Base-by-base conservation (phyloP, 2,329 filamentous ascomycete species). In the Aschersonia sp. region DNA sequence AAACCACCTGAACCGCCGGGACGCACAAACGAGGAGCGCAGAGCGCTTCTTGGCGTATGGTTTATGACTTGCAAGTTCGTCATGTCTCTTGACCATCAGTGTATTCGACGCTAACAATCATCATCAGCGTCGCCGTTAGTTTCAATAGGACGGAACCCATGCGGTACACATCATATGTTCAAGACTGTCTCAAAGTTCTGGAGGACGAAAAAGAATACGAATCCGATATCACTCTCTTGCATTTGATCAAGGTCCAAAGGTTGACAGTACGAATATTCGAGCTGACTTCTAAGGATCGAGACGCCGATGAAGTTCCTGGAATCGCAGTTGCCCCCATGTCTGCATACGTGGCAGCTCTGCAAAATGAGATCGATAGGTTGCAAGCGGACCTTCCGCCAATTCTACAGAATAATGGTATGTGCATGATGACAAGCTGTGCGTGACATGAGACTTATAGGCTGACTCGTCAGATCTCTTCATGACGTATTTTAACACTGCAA, bases 1-100 rank as follows among this genome's bases (percentile, higher is more conserved):
- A 59, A 66, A 29, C 67, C 68, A 0, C 62, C 64, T 12, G 55
- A 61, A 31, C 62, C 66, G 0, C 58, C 54, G 29, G 56, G 58
- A 2, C 65, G 73, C 4, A 73, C 69, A 0, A 67, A 73, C 5
- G 75, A 78, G 40, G 75, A 78, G 51, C 64, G 69, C 7, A 65
- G 75, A n/a, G 65, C 69, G 0, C 61, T 77, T 0, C 61, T 75
- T 1, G 75, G 72, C 0, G 69, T 73, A 2, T 79, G 74, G 69
- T 78, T 75, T 50, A 51, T 78, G 31, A 70, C 65, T 10, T 76
- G 73, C 7, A 65, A 68, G 74, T 78, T 61, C 55, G 71, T 60
- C 1, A 12, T 6, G 9, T 29, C 9, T 45, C n/a, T 29, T 5
- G 12, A 29, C 5, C n/a, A 20, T 20, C 20, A 20, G 20, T 20